Evolutionary conservation across 352 stramenopile genomes (phyloP).

Genomic region (Globisporangium okanoganense): DNA sequence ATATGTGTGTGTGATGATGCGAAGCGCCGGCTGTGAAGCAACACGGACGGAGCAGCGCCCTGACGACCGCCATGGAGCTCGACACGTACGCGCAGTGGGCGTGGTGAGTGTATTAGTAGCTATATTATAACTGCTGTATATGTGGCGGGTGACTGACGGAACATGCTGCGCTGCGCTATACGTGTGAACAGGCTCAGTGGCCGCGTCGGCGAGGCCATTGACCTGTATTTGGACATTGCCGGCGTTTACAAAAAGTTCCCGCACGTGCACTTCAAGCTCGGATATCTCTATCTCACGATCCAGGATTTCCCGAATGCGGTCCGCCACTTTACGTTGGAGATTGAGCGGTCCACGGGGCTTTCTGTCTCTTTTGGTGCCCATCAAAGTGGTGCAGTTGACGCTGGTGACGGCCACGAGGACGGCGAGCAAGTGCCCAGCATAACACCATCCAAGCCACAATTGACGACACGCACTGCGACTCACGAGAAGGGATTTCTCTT

Average conservation of each 20-base stretch:
- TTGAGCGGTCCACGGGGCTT: constrained; percentile 22
- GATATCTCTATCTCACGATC: constrained; percentile 34
- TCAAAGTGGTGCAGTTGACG: not conserved
- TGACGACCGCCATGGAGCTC: constrained; percentile 22
- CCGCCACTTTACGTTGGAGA: constrained; percentile 39
- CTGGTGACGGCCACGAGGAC: not conserved
- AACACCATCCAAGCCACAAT: not conserved
- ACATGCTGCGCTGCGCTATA: not conserved
- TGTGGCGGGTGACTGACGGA: not conserved
- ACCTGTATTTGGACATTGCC: constrained; percentile 42
- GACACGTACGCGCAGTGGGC: constrained; percentile 49
- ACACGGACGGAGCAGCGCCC: not conserved
- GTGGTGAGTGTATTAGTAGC: constrained; percentile 22
- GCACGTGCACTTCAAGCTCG: constrained; percentile 60
- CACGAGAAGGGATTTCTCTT: constrained; percentile 39
- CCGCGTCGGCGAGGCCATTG: constrained; percentile 39
- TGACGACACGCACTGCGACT: not conserved
- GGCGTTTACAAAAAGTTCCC: constrained; percentile 30
- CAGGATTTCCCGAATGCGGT: constrained; percentile 27
- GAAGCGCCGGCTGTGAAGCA: not conserved
- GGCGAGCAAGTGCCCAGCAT: not conserved
- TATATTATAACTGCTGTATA: not conserved
- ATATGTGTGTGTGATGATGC: not conserved
- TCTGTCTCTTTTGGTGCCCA: not conserved
- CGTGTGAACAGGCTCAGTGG: constrained; percentile 30